Evolutionary conservation across 2,329 filamentous ascomycete genomes (phyloP).

Genomic region (Falciphora oryzae): DNA sequence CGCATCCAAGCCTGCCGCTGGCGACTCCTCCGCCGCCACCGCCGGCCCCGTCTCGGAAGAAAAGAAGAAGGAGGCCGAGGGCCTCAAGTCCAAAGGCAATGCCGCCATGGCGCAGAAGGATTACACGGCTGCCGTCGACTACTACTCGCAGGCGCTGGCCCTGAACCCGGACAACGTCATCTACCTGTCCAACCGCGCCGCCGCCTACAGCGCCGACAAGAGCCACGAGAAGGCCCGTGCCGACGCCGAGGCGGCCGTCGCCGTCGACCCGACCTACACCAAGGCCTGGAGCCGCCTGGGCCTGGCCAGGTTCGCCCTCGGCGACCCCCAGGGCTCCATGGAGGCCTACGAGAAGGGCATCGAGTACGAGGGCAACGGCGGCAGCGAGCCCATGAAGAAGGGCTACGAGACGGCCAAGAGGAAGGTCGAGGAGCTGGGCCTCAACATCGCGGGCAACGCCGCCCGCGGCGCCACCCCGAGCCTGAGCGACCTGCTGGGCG

Average conservation of each 20-base stretch:
- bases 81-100: conserved; percentile 86
- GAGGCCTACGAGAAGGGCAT: conserved; percentile 93
- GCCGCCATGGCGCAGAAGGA: conserved; percentile 93
- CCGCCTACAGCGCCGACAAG: conserved; percentile 78
- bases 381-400: conserved; percentile 95
- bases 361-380: conserved; percentile 87
- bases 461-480: conserved; percentile 60
- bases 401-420: conserved; percentile 90
- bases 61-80: conserved; percentile 76
- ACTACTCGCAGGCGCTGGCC: conserved; percentile 81
- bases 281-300: conserved; percentile 96
- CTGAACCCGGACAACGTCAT: conserved; percentile 84
- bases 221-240: conserved; percentile 79
- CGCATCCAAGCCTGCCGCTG: conserved; percentile 31
- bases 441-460: conserved; percentile 29
- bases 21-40: conserved; percentile 25
- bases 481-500: conserved; percentile 65
- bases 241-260: conserved; percentile 87
- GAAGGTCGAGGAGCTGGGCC: conserved; percentile 74
- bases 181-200: conserved; percentile 95
- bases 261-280: conserved; percentile 85
- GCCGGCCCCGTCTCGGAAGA: conserved; percentile 40
- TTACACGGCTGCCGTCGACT: conserved; percentile 72
- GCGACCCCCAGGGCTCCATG: conserved; percentile 86
- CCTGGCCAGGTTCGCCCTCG: conserved; percentile 84